Percentiles rank a stretch among this genome's conserved stretches.
Evolutionary conservation across 1,139 yeast species (phyloP).

Genomic region (Yamadazyma epiphylla): DNA sequence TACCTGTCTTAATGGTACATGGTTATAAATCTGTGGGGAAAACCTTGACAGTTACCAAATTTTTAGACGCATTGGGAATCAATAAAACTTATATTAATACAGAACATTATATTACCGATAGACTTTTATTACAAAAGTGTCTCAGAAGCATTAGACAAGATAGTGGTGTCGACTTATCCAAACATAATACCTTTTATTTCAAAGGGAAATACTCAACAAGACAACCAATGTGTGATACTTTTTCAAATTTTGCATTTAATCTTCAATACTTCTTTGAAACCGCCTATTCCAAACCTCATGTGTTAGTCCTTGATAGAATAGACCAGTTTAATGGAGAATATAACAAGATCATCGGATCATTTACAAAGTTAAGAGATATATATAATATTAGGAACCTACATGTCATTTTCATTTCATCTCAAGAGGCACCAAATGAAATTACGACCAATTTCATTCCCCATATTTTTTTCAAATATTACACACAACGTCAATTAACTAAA

Average conservation of each 20-base stretch:
- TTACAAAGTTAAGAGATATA: slow-evolving; percentile 46
- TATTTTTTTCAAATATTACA: slow-evolving; percentile 45
- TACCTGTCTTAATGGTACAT: slow-evolving; percentile 31
- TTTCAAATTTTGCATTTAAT: slow-evolving; percentile 42
- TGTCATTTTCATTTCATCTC: slow-evolving; percentile 29
- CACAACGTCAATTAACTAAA: slow-evolving; percentile 32
- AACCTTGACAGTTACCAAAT: slow-evolving; percentile 26
- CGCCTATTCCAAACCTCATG: slow-evolving; percentile 37
- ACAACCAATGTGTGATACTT: slow-evolving; percentile 37
- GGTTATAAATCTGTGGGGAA: slow-evolving; percentile 44
- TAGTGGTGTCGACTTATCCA: slow-evolving; percentile 19
- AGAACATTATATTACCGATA: slow-evolving; percentile 39
- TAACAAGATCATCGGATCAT: slow-evolving; percentile 42
- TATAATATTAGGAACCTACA: slow-evolving; percentile 26
- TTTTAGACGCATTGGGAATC: slow-evolving; percentile 19
- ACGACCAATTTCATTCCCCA: slow-evolving; percentile 48
- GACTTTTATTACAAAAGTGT: slow-evolving; percentile 36
- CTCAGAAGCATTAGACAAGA: slow-evolving; percentile 25
- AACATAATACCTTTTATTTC: slow-evolving; percentile 11
- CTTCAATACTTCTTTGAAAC: slow-evolving; percentile 34
- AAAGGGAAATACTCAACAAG: slow-evolving; percentile 14
- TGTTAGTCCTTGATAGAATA: slow-evolving; percentile 55
- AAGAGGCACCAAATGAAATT: slow-evolving; percentile 46
- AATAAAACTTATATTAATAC: slow-evolving; percentile 28
- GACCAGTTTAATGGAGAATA: slow-evolving; percentile 53